These are phyloP conservation scores for Leccinum fuscescens DNA, from an alignment of 1,284 basidiomycete genomes.

Conservation along the genomic window DNA sequence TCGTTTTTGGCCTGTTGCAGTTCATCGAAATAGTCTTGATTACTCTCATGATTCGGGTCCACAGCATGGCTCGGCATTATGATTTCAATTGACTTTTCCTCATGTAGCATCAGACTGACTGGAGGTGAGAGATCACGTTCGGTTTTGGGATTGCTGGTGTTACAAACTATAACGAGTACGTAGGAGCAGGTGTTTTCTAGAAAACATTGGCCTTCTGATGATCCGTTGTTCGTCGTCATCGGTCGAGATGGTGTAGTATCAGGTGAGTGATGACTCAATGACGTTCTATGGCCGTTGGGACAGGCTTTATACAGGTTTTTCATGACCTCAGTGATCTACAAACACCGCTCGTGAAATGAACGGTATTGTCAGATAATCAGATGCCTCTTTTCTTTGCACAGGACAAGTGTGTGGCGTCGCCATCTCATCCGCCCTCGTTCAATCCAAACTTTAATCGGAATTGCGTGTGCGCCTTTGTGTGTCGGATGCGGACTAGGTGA, in stretches of 20 bases:
- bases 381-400: conserved; percentile 28
- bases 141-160: conserved; percentile 75
- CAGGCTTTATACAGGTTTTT: conserved; percentile 79
- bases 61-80: conserved; percentile 75
- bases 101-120: conserved; percentile 7
- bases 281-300: conserved; percentile 72
- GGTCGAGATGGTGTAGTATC: conserved; percentile 66
- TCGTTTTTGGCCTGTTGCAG: conserved; percentile 68
- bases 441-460: conserved; percentile 62
- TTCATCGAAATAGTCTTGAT: conserved; percentile 64
- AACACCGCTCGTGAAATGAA: background rate
- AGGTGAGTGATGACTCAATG: conserved; percentile 43
- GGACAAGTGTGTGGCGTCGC: conserved; percentile 86
- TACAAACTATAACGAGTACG: conserved; percentile 81
- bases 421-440: conserved; percentile 75
- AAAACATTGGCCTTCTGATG: background rate
- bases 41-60: conserved; percentile 56
- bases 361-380: background rate
- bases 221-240: background rate
- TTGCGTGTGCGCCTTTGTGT: conserved; percentile 61
- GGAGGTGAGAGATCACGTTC: conserved; percentile 48
- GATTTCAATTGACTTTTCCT: conserved; percentile 8
- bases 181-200: conserved; percentile 11
- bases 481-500: conserved; percentile 58
- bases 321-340: conserved; percentile 58